A percentile compares a stretch with the other conserved stretches of the same genome.
These are phyloP conservation scores for Acorus gramineus DNA, from an alignment of 106 monocot genomes.

Conservation along the genomic window DNA sequence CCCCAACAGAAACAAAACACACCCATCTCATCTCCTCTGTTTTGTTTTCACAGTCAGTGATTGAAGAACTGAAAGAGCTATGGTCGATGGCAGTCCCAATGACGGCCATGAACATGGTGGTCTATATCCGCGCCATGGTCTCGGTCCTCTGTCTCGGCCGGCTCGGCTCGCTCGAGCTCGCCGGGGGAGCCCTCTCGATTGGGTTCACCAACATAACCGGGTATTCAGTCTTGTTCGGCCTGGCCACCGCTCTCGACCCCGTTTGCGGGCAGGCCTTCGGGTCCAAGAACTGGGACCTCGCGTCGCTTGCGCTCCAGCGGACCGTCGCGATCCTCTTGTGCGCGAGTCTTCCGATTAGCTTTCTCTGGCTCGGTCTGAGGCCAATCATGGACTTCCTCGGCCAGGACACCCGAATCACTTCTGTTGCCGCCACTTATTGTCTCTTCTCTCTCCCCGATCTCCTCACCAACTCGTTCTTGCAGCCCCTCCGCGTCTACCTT, in stretches of 20 bases:
- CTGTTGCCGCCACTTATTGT: conserved; percentile 57
- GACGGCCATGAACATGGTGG: conserved; percentile 63
- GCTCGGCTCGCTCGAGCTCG: conserved; percentile 69
- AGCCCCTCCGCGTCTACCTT: conserved; percentile 86
- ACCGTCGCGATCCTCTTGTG: conserved; percentile 58
- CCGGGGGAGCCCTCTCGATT: conserved; percentile 86
- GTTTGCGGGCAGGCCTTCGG: conserved; percentile 86
- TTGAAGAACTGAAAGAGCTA: conserved; percentile 39
- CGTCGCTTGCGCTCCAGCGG: conserved; percentile 83
- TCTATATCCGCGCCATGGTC: conserved; percentile 77
- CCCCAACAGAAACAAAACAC: no score
- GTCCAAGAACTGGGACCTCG: conserved; percentile 56
- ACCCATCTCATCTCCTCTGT: no score
- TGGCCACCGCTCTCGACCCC: conserved; percentile 85
- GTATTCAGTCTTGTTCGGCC: conserved; percentile 85
- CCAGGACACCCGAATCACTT: conserved; percentile 69
- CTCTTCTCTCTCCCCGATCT: conserved; percentile 80
- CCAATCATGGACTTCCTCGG: conserved; percentile 56
- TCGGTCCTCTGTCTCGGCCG: conserved; percentile 86
- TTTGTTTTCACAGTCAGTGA: background rate
- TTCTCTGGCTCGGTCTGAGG: conserved; percentile 61
- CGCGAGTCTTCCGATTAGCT: conserved; percentile 52
- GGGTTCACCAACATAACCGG: conserved; percentile 99
- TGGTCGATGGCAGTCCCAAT: conserved; percentile 57
- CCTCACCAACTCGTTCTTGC: conserved; percentile 59